phyloP scores from a whole-genome alignment of 768 basidiomycete species.

The Pisolithus microcarpus region DNA sequence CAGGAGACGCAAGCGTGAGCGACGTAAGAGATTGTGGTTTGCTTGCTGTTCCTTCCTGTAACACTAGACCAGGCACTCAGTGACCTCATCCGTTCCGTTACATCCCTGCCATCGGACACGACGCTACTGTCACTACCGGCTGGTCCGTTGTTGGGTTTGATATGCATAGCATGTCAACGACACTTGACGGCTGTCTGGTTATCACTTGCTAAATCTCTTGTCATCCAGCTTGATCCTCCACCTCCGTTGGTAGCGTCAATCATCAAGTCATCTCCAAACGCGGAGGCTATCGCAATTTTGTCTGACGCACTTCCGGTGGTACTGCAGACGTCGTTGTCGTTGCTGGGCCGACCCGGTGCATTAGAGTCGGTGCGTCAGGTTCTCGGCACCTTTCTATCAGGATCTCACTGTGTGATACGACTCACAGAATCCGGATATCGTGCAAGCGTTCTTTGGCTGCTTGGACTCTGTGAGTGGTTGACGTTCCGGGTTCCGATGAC shows the following conservation, averaged over 20 bases:
- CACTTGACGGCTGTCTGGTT: conserved; percentile 82
- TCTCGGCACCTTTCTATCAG: not conserved
- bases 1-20: conserved; percentile 66
- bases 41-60: not conserved
- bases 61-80: conserved; percentile 52
- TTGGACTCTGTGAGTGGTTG: conserved; percentile 57
- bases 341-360: conserved; percentile 49
- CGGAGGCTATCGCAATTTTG: conserved; percentile 51
- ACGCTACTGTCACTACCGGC: conserved; percentile 79
- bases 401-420: not conserved
- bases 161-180: conserved; percentile 64
- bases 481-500: not conserved
- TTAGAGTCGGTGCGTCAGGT: conserved; percentile 58
- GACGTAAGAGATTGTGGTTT: conserved; percentile 46
- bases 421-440: conserved; percentile 80
- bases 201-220: conserved; percentile 69
- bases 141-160: conserved; percentile 71
- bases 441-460: conserved; percentile 82
- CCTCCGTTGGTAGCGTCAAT: conserved; percentile 30
- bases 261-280: conserved; percentile 45
- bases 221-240: conserved; percentile 78
- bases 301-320: conserved; percentile 48
- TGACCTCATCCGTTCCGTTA: conserved; percentile 81
- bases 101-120: conserved; percentile 66
- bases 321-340: conserved; percentile 47